Evolutionary conservation across 202 grass and related monocot species (phyloP).

Genomic region (Zoysia matrella): DNA sequence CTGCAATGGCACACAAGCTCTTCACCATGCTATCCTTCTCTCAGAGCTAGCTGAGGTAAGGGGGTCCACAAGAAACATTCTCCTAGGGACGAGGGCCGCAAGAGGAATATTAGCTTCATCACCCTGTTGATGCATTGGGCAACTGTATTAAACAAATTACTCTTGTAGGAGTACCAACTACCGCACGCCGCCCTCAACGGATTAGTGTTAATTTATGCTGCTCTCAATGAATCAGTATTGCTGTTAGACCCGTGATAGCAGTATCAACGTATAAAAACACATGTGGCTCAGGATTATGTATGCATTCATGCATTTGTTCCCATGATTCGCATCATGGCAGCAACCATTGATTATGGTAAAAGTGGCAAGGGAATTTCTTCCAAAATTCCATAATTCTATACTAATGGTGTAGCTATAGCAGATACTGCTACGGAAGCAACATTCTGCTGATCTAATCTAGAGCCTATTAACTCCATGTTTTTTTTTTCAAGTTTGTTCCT

Average conservation of each 20-base stretch:
- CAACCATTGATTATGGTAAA: not conserved
- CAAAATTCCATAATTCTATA: not conserved
- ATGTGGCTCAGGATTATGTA: not conserved
- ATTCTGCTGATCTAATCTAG: constrained; percentile 16
- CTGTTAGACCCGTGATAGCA: constrained; percentile 26
- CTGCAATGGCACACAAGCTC: constrained; percentile 20
- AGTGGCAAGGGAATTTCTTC: constrained; percentile 8
- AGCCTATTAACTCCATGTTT: constrained; percentile 24
- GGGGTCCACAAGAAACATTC: constrained; percentile 63
- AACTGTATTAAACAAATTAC: constrained; percentile 36
- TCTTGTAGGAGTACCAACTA: too few species aligned
- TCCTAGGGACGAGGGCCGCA: constrained; percentile 51
- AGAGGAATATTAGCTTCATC: constrained; percentile 51
- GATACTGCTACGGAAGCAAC: not conserved
- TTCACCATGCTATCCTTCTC: constrained; percentile 28
- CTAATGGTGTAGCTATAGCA: not conserved
- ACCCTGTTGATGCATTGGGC: constrained; percentile 37
- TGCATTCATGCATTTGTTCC: constrained; percentile 20
- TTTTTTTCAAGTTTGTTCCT: not conserved
- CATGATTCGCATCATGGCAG: constrained; percentile 41
- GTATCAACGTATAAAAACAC: not conserved
- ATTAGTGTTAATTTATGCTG: too few species aligned
- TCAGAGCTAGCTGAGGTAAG: constrained; percentile 24
- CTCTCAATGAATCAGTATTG: not conserved
- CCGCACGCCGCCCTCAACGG: not conserved